Conservation (phyloP, 2,329 filamentous ascomycete species). For the Talaromyces sp. region DNA sequence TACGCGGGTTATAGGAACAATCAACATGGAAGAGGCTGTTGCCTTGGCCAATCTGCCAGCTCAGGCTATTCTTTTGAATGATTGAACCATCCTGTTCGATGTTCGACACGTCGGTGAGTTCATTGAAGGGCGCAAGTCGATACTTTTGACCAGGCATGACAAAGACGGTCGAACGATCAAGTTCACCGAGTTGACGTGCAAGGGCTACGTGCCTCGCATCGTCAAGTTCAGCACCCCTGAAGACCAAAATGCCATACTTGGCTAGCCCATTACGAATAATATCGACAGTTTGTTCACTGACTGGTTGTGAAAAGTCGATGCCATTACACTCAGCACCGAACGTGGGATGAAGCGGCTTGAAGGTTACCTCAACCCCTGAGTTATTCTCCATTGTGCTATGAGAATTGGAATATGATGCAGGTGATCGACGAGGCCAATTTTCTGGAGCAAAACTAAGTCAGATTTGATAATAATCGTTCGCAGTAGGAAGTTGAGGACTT, state of each 20-base stretch:
- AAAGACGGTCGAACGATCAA: constrained; percentile 40
- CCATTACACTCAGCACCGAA: constrained; percentile 10
- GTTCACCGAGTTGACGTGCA: constrained; percentile 50
- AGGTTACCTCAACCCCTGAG: background rate
- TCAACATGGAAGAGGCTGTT: constrained; percentile 56
- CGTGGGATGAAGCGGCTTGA: constrained; percentile 12
- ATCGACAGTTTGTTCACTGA: background rate
- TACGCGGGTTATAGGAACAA: constrained; percentile 54
- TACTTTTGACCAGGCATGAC: constrained; percentile 3
- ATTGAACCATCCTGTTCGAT: constrained; percentile 48
- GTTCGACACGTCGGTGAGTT: constrained; percentile 60
- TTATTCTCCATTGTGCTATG: background rate
- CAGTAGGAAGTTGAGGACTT: background rate
- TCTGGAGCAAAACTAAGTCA: background rate
- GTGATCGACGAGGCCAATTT: background rate
- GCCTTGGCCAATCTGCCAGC: constrained; percentile 28
- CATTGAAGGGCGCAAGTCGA: constrained; percentile 31
- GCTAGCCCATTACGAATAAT: background rate
- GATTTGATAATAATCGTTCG: background rate
- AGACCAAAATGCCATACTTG: constrained; percentile 54
- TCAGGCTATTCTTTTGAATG: constrained; percentile 1
- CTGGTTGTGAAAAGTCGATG: constrained; percentile 9
- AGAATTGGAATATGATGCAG: background rate
- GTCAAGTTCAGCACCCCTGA: constrained; percentile 50
- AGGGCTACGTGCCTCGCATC: constrained; percentile 54